Conservation (phyloP, 169 alveolate genomes). For the Cryptosporidium sp. region DNA sequence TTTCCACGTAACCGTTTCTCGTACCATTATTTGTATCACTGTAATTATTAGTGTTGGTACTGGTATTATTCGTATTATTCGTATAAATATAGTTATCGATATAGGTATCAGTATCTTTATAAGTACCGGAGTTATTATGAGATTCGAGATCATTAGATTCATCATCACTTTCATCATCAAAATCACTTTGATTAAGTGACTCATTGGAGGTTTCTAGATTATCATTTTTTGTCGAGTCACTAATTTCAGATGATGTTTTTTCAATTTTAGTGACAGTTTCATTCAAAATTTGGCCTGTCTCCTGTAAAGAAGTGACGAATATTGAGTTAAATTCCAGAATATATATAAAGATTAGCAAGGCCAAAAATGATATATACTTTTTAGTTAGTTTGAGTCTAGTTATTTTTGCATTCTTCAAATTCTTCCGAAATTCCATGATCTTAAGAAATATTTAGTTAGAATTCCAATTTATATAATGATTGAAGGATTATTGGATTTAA, state of each 20-base stretch:
- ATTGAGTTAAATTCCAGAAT: background rate
- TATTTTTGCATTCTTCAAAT: no score
- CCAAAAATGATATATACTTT: no score
- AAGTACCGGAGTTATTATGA: background rate
- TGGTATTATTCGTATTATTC: background rate
- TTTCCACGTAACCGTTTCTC: background rate
- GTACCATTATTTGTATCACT: background rate
- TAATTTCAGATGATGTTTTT: background rate
- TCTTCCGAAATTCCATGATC: background rate
- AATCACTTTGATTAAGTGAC: background rate
- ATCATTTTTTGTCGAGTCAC: background rate
- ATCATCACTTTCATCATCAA: constrained; percentile 65
- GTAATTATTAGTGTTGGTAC: background rate
- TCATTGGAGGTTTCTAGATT: background rate
- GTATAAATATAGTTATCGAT: background rate
- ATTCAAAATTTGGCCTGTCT: background rate
- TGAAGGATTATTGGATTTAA: background rate
- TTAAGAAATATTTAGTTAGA: no score
- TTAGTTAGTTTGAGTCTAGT: background rate
- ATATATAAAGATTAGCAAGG: background rate
- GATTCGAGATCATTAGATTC: background rate
- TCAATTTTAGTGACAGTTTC: background rate
- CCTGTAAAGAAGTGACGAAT: background rate
- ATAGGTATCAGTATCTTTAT: no score
- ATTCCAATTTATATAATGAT: background rate